phyloP scores from a whole-genome alignment of 352 stramenopile species.

The Globisporangium cederbergense region DNA sequence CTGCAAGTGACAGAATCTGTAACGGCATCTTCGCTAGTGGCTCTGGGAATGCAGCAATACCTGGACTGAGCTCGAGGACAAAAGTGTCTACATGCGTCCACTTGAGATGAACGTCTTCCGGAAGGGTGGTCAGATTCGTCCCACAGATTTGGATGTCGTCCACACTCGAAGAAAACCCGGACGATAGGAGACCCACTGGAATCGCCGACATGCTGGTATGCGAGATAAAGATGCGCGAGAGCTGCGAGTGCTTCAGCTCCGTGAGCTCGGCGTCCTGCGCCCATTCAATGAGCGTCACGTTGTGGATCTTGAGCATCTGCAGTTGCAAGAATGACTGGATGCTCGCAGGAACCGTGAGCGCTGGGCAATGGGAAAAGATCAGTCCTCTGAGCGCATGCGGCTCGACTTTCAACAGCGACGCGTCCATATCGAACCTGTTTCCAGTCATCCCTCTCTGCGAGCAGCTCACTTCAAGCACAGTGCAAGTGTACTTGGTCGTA shows the following conservation, averaged over 20 bases:
- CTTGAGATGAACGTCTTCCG: constrained; percentile 1
- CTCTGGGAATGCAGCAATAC: constrained; percentile 5
- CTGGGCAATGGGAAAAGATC: constrained; percentile 11
- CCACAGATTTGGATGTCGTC: constrained; percentile 13
- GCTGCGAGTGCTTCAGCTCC: neutral
- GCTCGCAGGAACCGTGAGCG: neutral
- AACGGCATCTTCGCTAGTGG: constrained; percentile 2
- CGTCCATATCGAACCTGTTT: neutral
- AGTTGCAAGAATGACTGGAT: constrained; percentile 7
- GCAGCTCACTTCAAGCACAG: constrained; percentile 15
- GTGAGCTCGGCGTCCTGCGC: constrained; percentile 12
- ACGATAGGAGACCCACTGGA: constrained; percentile 4
- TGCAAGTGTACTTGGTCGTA: constrained; percentile 1
- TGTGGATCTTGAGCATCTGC: constrained; percentile 13
- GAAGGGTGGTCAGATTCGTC: constrained; percentile 11
- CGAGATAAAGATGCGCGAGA: constrained; percentile 13
- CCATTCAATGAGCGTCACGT: constrained; percentile 10
- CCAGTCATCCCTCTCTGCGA: neutral
- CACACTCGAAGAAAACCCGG: constrained; percentile 3
- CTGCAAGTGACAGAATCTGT: constrained; percentile 11
- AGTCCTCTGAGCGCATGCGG: neutral
- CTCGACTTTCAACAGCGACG: neutral
- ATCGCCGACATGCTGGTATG: constrained; percentile 11
- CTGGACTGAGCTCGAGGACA: constrained; percentile 7
- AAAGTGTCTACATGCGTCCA: constrained; percentile 5